These are phyloP conservation scores for Litchi chinensis DNA, from an alignment of 345 rosid genomes.

Conservation along the genomic window DNA sequence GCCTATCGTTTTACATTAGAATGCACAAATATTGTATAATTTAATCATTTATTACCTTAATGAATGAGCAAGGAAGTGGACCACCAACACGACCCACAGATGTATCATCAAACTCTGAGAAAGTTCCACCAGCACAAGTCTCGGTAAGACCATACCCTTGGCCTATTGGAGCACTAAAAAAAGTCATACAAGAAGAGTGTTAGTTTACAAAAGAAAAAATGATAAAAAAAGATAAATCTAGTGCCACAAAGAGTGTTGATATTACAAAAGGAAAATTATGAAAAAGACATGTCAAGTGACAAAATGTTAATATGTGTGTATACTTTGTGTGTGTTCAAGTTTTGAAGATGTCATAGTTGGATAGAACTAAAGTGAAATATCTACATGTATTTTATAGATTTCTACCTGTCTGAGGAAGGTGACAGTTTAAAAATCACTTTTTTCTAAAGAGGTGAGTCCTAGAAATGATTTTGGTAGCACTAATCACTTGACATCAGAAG, in stretches of 20 bases:
- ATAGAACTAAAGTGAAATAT: background rate
- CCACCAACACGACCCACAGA: conserved; percentile 98
- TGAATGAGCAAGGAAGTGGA: conserved; percentile 90
- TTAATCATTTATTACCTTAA: conserved; percentile 63
- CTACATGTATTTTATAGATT: too few species aligned
- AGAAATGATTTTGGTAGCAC: background rate
- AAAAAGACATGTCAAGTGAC: too few species aligned
- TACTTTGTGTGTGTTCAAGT: too few species aligned
- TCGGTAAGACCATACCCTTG: conserved; percentile 99
- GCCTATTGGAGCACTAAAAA: conserved; percentile 89
- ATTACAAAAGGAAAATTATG: too few species aligned
- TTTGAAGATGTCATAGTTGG: background rate
- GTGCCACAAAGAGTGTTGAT: background rate
- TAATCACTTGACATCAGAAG: background rate
- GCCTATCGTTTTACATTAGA: background rate
- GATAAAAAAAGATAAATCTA: background rate
- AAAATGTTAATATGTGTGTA: too few species aligned
- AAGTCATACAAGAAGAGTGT: conserved; percentile 11
- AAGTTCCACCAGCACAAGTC: conserved; percentile 98
- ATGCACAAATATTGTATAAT: conserved; percentile 10
- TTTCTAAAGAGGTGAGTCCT: background rate
- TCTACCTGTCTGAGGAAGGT: background rate
- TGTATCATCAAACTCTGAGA: conserved; percentile 93
- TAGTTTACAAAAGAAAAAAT: conserved; percentile 9
- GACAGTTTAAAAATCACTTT: background rate